phyloP scores from a whole-genome alignment of 192 early-diverging fungal genomes.

The Neocallimastix lanati region DNA sequence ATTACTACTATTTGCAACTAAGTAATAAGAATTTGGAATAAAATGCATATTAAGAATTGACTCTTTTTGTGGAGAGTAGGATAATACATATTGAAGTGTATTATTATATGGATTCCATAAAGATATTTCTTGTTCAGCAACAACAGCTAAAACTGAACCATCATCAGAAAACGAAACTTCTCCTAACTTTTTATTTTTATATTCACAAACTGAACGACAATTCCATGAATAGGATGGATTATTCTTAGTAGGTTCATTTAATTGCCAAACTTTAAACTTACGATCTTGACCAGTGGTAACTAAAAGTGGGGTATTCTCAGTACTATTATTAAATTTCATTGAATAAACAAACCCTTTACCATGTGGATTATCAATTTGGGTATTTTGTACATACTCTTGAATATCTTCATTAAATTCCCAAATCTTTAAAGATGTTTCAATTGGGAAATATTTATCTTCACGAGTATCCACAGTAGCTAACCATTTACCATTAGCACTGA shows the following conservation, averaged over 20 bases:
- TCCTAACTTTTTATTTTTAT: conserved; percentile 30
- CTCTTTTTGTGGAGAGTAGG: conserved; percentile 24
- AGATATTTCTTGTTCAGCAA: conserved; percentile 46
- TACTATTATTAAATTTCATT: background rate
- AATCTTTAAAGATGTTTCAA: conserved; percentile 61
- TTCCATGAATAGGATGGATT: conserved; percentile 24
- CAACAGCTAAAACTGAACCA: conserved; percentile 56
- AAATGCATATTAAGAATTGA: conserved; percentile 33
- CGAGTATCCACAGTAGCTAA: conserved; percentile 61
- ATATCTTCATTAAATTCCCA: conserved; percentile 46
- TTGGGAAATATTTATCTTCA: conserved; percentile 29
- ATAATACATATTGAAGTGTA: conserved; percentile 29
- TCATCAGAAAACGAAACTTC: conserved; percentile 52
- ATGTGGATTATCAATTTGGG: conserved; percentile 34
- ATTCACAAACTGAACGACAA: conserved; percentile 35
- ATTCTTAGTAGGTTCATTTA: background rate
- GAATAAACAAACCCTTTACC: background rate
- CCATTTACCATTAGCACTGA: conserved; percentile 46
- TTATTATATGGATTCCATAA: conserved; percentile 57
- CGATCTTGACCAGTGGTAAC: background rate
- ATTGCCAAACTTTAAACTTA: background rate
- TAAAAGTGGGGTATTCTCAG: background rate
- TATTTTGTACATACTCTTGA: conserved; percentile 45
- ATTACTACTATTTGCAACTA: conserved; percentile 33
- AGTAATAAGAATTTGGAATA: conserved; percentile 26